Evolutionary conservation across 2,329 filamentous ascomycete genomes (phyloP), one percentile per base, ranked within the genome.

Genomic region (Colletotrichum lini): DNA sequence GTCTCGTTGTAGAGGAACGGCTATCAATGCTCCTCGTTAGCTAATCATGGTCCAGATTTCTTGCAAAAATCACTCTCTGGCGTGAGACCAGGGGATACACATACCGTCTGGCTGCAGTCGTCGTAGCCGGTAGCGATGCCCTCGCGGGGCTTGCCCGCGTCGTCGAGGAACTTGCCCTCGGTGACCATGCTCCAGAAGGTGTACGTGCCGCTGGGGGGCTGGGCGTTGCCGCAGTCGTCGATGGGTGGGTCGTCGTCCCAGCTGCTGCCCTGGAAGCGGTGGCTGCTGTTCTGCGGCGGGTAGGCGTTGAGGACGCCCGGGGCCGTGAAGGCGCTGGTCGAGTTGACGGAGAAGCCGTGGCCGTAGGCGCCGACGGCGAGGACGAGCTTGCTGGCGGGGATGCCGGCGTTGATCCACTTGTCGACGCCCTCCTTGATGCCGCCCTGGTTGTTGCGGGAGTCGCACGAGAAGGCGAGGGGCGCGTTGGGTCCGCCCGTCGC

Each of bases 221-320:
- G 30, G n/a, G 69, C 21, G 65, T 58, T 59, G 53, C 69, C 69
- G 59, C 69, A 72, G 21, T 72, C 65, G 26, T 72, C 69, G 53
- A 72, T 42, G 2, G 45, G 18, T 30, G 69, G 69, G 69, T 72
- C 69, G 45, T 72, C 40, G 47, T 72, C 69, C 69, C 69, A 72
- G 69, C 65, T 69, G 69, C 69, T 56, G 69, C 69, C 69, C 65
- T 69, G 69, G 59, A 72, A 64, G 40, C 69, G 69, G 69, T 69
- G 12, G 53, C 58, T 45, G 69, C 65, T 69, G 65, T 72, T 72
- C 59, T 72, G 69, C 18, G 26, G 15, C 5, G 69, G 69, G 47
- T 42, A 72, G 10, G 69, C 65, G 69, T 72, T 69, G 21, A 72
- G 50, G n/a, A 61, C 67, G 54, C 54, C 57, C 58, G 65, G 56